Evolutionary conservation across 2,329 filamentous ascomycete genomes (phyloP).

Genomic region (Corinectria fuckeliana): DNA sequence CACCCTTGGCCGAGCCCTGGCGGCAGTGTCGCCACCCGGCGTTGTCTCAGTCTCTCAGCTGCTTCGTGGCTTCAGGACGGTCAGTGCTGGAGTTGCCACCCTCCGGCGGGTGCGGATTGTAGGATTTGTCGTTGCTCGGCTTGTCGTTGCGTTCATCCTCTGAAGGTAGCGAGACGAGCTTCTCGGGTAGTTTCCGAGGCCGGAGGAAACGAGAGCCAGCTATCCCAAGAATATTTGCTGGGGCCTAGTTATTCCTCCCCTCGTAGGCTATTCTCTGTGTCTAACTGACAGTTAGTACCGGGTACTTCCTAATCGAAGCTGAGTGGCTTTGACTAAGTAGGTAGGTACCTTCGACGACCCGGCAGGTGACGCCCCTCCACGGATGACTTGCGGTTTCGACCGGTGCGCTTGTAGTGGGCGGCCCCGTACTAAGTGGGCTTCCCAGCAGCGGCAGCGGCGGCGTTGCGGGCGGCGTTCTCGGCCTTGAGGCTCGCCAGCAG

Average conservation of each 20-base stretch:
- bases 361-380: no score
- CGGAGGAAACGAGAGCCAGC: no score
- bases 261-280: no score
- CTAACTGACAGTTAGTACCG: no score
- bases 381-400: constrained; percentile 8
- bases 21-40: background rate
- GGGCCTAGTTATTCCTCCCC: no score
- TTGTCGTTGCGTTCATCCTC: no score
- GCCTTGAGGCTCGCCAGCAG: constrained; percentile 66
- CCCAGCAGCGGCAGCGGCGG: constrained; percentile 52
- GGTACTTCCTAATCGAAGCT: no score
- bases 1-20: background rate
- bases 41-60: background rate
- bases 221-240: background rate
- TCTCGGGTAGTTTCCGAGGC: background rate
- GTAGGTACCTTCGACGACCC: no score
- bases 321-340: no score
- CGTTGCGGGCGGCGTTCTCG: constrained; percentile 62
- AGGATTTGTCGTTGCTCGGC: background rate
- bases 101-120: background rate
- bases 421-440: constrained; percentile 39
- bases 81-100: background rate
- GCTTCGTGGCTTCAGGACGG: background rate
- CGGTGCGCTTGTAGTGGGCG: constrained; percentile 3
- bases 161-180: background rate